phyloP scores from a whole-genome alignment of 2,329 filamentous ascomycete species.

The Alternaria incomplexa region DNA sequence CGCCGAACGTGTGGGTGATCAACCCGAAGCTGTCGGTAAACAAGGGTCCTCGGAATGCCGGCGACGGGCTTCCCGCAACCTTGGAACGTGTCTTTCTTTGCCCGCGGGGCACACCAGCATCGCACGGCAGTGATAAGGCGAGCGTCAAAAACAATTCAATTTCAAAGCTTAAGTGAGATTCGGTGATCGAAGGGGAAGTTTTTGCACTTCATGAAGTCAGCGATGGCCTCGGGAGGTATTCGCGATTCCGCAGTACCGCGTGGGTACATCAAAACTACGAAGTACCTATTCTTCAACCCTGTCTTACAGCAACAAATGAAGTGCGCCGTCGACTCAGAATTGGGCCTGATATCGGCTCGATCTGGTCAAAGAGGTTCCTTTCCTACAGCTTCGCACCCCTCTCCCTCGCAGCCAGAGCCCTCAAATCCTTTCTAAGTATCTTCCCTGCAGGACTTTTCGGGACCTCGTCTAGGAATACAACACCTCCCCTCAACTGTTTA shows the following conservation, averaged over 20 bases:
- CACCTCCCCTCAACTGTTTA: constrained; percentile 48
- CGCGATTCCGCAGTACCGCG: neutral
- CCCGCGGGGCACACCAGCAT: neutral
- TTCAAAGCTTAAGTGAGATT: neutral
- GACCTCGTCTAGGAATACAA: constrained; percentile 45
- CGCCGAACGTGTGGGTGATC: neutral
- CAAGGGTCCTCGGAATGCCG: neutral
- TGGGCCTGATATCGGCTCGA: no score
- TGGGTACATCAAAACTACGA: neutral
- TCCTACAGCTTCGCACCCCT: constrained; percentile 11
- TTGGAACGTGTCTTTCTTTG: neutral
- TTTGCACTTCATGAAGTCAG: neutral
- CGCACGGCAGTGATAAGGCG: neutral
- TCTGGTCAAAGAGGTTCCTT: no score
- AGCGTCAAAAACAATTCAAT: neutral
- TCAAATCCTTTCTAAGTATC: constrained; percentile 47
- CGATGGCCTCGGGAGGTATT: neutral
- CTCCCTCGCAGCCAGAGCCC: constrained; percentile 41
- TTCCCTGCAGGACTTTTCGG: constrained; percentile 47
- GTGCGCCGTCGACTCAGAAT: no score
- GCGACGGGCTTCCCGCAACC: neutral
- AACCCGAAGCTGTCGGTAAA: neutral
- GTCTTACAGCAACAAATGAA: neutral
- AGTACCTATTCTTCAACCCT: neutral
- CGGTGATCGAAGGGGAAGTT: neutral